phyloP scores from a whole-genome alignment of 108 stramenopile genomes.

The Cyclotella kingstonii region DNA sequence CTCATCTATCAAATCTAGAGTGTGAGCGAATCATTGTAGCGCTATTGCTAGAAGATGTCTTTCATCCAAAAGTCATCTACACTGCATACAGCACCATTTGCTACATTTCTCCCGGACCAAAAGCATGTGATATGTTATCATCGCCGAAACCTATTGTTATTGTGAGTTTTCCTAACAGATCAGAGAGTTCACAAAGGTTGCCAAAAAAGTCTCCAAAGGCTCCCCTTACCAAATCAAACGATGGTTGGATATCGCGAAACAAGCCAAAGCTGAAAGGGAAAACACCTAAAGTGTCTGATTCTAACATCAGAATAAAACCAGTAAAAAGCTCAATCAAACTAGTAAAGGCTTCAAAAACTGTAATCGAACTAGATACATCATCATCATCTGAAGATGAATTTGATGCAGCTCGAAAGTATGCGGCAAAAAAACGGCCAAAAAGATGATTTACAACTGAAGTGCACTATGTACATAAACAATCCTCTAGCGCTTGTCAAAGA shows the following conservation, averaged over 20 bases:
- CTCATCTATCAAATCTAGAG: constrained; percentile 15
- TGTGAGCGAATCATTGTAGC: constrained; percentile 29
- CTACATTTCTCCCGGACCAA: constrained; percentile 30
- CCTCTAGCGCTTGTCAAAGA: too few species aligned
- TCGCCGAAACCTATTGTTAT: constrained; percentile 30
- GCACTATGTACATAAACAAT: too few species aligned
- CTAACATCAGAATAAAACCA: constrained; percentile 4
- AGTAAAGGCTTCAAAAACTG: constrained; percentile 23
- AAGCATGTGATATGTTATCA: constrained; percentile 16
- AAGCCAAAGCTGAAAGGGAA: constrained; percentile 19
- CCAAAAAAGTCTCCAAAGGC: constrained; percentile 18
- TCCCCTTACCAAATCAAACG: constrained; percentile 23
- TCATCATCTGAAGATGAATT: constrained; percentile 35
- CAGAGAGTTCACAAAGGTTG: constrained; percentile 1
- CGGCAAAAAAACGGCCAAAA: constrained; percentile 3
- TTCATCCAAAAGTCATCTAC: constrained; percentile 48
- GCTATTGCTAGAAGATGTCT: constrained; percentile 49
- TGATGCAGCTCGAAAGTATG: constrained; percentile 2
- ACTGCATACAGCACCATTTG: constrained; percentile 46
- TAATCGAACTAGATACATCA: constrained; percentile 53
- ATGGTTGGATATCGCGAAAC: constrained; percentile 44
- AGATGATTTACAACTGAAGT: too few species aligned
- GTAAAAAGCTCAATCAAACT: constrained; percentile 1
- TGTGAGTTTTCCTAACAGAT: constrained; percentile 27
- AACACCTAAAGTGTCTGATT: constrained; percentile 1